These are phyloP conservation scores for Lentinula detonsa DNA, from an alignment of 768 basidiomycete species.

Conservation along the genomic window DNA sequence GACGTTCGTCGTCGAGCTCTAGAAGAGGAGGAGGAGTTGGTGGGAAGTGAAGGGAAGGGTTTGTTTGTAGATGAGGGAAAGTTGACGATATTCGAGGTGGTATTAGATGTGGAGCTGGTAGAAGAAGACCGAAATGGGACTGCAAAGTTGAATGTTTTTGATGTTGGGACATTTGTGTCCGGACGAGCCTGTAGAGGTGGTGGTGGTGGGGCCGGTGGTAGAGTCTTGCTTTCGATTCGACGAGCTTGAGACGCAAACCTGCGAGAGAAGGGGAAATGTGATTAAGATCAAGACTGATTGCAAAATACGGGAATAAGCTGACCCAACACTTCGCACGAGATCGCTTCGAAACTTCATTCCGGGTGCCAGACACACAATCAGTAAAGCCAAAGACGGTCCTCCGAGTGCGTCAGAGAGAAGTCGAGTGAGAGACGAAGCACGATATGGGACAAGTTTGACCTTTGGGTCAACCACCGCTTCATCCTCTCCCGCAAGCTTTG, in stretches of 20 bases:
- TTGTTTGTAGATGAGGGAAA: not conserved
- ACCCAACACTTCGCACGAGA: constrained; percentile 44
- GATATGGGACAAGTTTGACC: constrained; percentile 57
- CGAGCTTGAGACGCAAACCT: not conserved
- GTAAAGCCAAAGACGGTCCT: constrained; percentile 69
- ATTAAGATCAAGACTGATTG: constrained; percentile 31
- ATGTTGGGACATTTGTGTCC: not conserved
- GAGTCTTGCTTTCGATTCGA: not conserved
- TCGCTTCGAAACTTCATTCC: constrained; percentile 79
- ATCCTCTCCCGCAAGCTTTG: constrained; percentile 40
- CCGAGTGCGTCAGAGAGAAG: constrained; percentile 89
- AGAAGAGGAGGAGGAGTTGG: not conserved
- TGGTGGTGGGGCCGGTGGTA: not conserved
- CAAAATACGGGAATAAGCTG: constrained; percentile 44
- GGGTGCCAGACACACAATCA: constrained; percentile 87
- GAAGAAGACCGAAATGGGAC: not conserved
- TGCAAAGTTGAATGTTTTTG: not conserved
- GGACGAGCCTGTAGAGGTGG: not conserved
- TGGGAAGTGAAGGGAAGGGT: not conserved
- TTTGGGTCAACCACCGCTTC: not conserved
- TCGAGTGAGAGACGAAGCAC: constrained; percentile 84
- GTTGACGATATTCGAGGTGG: not conserved
- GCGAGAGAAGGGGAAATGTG: not conserved
- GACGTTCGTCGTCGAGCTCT: not conserved
- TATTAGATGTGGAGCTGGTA: not conserved